These are phyloP conservation scores for Phaeotremella fagi DNA, from an alignment of 768 basidiomycete species.

Conservation along the genomic window DNA sequence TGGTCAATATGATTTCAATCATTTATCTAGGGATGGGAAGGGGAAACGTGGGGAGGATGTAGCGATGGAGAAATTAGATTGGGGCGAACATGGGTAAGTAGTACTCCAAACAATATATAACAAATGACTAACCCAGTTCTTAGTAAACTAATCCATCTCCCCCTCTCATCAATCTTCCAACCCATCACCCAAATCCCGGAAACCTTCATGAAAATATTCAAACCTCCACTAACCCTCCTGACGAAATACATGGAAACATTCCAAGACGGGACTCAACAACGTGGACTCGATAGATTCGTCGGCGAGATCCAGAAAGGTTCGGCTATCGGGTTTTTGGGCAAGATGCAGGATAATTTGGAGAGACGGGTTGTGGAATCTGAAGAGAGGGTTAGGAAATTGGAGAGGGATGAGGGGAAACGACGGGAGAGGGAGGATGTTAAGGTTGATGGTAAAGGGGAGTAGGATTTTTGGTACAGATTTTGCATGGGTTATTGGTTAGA, in stretches of 20 bases:
- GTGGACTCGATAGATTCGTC: conserved; percentile 11
- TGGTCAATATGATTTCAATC: conserved; percentile 35
- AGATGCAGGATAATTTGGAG: conserved; percentile 14
- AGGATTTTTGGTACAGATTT: neutral
- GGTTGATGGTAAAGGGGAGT: neutral
- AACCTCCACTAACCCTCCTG: conserved; percentile 22
- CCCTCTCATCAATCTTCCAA: conserved; percentile 28
- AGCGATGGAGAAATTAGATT: conserved; percentile 27
- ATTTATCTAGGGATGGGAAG: conserved; percentile 8
- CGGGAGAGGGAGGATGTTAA: neutral
- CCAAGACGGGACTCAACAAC: conserved; percentile 26
- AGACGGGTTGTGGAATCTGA: conserved; percentile 20
- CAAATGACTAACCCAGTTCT: neutral
- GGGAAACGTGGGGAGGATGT: conserved; percentile 11
- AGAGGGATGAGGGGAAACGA: neutral
- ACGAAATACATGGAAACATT: conserved; percentile 22
- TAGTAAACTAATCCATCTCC: conserved; percentile 23
- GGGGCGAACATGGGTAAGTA: conserved; percentile 39
- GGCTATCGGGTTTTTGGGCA: conserved; percentile 18
- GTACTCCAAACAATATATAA: neutral
- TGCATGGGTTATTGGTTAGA: too few relatives aligned
- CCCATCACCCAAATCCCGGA: conserved; percentile 29
- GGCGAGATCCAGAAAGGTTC: conserved; percentile 16
- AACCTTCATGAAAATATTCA: conserved; percentile 13
- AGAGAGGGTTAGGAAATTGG: conserved; percentile 12